Base-by-base conservation (phyloP, 176 grass and related monocot genomes). In the Carex cristatella region DNA sequence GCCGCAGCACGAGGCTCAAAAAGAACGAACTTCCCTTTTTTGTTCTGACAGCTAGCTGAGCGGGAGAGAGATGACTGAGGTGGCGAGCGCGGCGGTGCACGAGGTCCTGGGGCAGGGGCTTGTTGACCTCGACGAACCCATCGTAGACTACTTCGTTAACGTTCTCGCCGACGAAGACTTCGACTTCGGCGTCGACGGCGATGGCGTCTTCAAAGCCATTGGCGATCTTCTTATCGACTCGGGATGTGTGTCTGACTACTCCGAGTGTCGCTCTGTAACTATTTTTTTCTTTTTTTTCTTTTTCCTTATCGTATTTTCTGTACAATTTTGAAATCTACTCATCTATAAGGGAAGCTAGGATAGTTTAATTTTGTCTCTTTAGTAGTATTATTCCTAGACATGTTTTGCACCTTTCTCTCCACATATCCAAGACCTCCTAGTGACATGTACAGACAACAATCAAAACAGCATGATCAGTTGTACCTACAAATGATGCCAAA, bases 151-250 rank as follows among this genome's bases (percentile, higher is more conserved):
- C 91, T 90, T 98, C 92, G 84, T 94, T 69, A 98, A 98, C 86
- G 95, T 98, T 79, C 92, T 98, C 74, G 95, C 95, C 69, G 95
- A 98, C 83, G 92, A 98, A 38, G 95, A 98, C 84, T 98, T 94
- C 89, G 95, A 98, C 82, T 98, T 98, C 88, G 95, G 91, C 0
- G 79, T 86, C 64, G 89, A 94, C 44, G 95, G 95, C 48, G 89
- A 91, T 77, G 95, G 92, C 63, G 94, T 94, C 67, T 93, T 93
- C 74, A 79, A 90, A 2, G 95, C 92, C 73, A 81, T 98, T 60
- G 95, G 95, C 18, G 95, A 98, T 6, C 92, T 98, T n/a, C 92
- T 98, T 74, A 84, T 98, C 65, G 90, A 91, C 84, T 75, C 90
- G 4, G 86, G 92, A 10, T 94, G 94, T 81, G 94, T 97, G 63